Base-by-base conservation (phyloP, 1,139 yeast genomes). In the Saccharomyces hybrid region DNA sequence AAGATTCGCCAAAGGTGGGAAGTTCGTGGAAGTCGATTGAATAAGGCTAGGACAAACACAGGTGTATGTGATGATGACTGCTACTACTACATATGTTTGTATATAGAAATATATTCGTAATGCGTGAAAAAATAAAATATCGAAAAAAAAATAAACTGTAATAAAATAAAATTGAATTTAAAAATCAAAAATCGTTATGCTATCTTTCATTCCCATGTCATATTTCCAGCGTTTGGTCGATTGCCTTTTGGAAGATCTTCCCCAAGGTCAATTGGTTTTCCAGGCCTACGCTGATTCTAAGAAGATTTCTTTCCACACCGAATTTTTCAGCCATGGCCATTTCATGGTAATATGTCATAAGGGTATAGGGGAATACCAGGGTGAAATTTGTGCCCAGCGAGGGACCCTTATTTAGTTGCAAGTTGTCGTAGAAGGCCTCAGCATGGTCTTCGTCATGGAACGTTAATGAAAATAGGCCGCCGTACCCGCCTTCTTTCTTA, bases 341-440 rank as follows among this genome's bases (percentile, higher is more conserved):
- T 68, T 91, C 98, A 51, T 75, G 78, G 68, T 83, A 91, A 70
- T 93, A 97, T 0, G 97, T 97, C 58, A 93, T 77, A 50, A 93
- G 80, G 2, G 96, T 81, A 71, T 93, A 93, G 6, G 98, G 98
- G 67, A 96, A 89, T 3, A 90, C 91, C 63, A 93, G 76, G 0
- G 98, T 89, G 73, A 90, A 89, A 71, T 89, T 93, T 0, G 98
- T 90, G 4, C 98, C 98, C 62, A 93, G 77, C 16, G 96, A 87
- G 3, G 98, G 98, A 2, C 98, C 98, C 71, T 93, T 93, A 59
- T 93, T 88, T 55, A 91, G 74, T 51, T 80, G 76, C 51, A 88
- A 79, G 2, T 82, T 77, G 70, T 93, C 87, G 73, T 87, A 93
- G 68, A 93, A 93, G 31, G 75, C 75, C 49, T 78, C 77, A 0